phyloP scores from a whole-genome alignment of 2,329 filamentous ascomycete species.

The Sarocladium strictum region DNA sequence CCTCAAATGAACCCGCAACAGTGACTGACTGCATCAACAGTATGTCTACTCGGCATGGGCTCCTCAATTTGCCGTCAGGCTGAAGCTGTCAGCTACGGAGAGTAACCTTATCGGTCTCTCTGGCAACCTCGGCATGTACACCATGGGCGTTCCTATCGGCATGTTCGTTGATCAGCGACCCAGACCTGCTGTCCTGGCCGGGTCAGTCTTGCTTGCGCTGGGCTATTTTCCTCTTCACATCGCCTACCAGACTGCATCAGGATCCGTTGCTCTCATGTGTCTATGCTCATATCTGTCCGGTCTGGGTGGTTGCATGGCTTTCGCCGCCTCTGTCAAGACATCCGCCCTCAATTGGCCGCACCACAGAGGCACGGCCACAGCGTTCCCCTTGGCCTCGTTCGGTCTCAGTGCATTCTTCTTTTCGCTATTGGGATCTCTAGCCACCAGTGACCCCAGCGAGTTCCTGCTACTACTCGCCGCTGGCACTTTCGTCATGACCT shows the following conservation, averaged over 20 bases:
- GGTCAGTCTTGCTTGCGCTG: slow-evolving; percentile 62
- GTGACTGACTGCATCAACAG: slow-evolving; percentile 37
- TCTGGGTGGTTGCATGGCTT: slow-evolving; percentile 85
- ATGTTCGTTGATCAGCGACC: slow-evolving; percentile 80
- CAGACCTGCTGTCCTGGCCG: slow-evolving; percentile 69
- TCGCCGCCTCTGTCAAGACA: slow-evolving; percentile 77
- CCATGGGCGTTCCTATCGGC: slow-evolving; percentile 80
- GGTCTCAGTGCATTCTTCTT: slow-evolving; percentile 97
- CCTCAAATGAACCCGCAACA: background rate
- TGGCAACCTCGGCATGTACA: slow-evolving; percentile 92
- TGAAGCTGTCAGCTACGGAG: slow-evolving; percentile 85
- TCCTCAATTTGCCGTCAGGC: slow-evolving; percentile 82
- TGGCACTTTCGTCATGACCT: slow-evolving; percentile 71
- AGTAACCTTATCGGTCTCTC: slow-evolving; percentile 85
- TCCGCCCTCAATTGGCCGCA: slow-evolving; percentile 88
- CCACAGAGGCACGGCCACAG: slow-evolving; percentile 87
- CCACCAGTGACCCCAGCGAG: slow-evolving; percentile 75
- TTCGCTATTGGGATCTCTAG: slow-evolving; percentile 69
- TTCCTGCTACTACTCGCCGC: slow-evolving; percentile 76
- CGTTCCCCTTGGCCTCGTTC: slow-evolving; percentile 87
- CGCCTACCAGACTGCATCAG: slow-evolving; percentile 66
- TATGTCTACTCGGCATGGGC: slow-evolving; percentile 99
- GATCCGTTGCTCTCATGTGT: slow-evolving; percentile 59
- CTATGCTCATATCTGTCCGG: slow-evolving; percentile 83
- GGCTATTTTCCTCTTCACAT: slow-evolving; percentile 83